A percentile compares a stretch with the other conserved stretches of the same genome.
Conservation (phyloP, 2,329 filamentous ascomycete genomes). For the Hypomyces perniciosus region DNA sequence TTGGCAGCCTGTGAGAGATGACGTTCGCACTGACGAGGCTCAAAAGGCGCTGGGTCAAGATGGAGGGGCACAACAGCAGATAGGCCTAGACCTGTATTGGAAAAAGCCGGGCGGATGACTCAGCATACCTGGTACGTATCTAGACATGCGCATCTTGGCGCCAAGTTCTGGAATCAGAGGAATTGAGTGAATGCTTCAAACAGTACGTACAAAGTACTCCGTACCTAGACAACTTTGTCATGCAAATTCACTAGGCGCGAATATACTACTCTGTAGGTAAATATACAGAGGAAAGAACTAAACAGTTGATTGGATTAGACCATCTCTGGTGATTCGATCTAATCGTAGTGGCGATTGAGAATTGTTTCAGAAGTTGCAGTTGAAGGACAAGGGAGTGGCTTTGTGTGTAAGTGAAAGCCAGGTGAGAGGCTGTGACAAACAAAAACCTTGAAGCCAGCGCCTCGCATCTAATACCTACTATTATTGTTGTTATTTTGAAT, state of each 20-base stretch:
- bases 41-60: not conserved
- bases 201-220: too few species aligned
- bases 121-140: not conserved
- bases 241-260: not conserved
- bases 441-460: too few species aligned
- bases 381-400: too few species aligned
- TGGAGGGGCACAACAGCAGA: conserved; percentile 4
- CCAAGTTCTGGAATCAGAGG: not conserved
- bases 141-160: too few species aligned
- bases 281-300: not conserved
- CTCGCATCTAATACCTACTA: too few species aligned
- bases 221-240: too few species aligned
- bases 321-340: not conserved
- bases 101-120: not conserved
- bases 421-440: too few species aligned
- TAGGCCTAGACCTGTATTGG: not conserved
- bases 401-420: too few species aligned
- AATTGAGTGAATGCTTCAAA: not conserved
- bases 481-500: too few species aligned
- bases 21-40: conserved; percentile 14
- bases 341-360: too few species aligned
- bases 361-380: too few species aligned
- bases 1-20: conserved; percentile 6
- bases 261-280: not conserved
- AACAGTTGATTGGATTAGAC: not conserved